phyloP scores from a whole-genome alignment of 1,284 basidiomycete genomes.

The Tremellales sp. region DNA sequence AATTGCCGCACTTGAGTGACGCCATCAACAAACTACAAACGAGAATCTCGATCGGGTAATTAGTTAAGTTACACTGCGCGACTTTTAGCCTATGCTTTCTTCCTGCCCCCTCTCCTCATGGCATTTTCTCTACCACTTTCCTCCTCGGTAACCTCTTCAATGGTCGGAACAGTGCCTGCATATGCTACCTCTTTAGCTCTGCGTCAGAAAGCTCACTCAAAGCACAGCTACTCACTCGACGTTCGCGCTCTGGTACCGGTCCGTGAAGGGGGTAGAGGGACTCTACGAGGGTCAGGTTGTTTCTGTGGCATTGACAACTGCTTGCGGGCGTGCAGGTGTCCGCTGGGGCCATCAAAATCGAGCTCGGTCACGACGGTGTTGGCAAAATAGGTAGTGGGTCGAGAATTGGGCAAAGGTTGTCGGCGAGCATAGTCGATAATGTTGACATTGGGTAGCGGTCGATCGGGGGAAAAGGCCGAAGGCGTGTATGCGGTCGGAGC shows the following conservation, averaged over 20 bases:
- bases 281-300: conserved; percentile 7
- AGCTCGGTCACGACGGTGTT: conserved; percentile 7
- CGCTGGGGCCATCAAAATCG: conserved; percentile 10
- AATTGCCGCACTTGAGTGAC: too few relatives aligned
- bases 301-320: neutral
- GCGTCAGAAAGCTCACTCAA: neutral
- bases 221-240: conserved; percentile 14
- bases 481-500: neutral
- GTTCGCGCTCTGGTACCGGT: conserved; percentile 14
- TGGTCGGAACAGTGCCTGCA: conserved; percentile 32
- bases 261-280: conserved; percentile 19
- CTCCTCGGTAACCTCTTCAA: conserved; percentile 39
- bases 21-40: too few relatives aligned
- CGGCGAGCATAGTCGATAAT: conserved; percentile 21
- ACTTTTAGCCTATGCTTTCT: neutral
- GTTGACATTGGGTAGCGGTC: conserved; percentile 11
- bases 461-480: neutral
- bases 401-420: conserved; percentile 14
- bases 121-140: conserved; percentile 25
- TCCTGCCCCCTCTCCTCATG: neutral
- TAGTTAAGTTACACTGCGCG: too few relatives aligned
- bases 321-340: neutral
- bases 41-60: too few relatives aligned
- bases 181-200: conserved; percentile 18
- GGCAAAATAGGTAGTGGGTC: conserved; percentile 13